Conservation (phyloP, 768 basidiomycete genomes). For the Boletales sp. region DNA sequence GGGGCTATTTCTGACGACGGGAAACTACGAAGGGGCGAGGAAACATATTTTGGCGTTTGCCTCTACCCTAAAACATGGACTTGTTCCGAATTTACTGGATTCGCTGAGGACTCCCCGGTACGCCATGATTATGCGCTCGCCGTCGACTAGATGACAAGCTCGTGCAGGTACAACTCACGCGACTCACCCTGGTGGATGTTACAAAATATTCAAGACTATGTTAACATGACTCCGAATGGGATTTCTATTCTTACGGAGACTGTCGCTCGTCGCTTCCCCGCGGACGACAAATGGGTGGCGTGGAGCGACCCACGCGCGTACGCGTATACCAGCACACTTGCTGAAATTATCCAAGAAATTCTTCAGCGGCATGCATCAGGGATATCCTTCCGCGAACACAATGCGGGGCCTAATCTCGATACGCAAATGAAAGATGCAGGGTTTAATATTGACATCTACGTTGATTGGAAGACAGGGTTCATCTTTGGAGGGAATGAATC, state of each 20-base stretch:
- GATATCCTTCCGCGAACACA: conserved; percentile 92
- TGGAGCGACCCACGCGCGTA: conserved; percentile 89
- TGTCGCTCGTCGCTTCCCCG: conserved; percentile 91
- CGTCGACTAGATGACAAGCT: not conserved
- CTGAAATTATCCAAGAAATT: conserved; percentile 96
- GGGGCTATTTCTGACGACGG: conserved; percentile 91
- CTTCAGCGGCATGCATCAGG: conserved; percentile 91
- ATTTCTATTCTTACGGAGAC: conserved; percentile 71
- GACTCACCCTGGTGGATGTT: conserved; percentile 99
- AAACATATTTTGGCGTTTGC: conserved; percentile 92
- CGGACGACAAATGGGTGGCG: conserved; percentile 88
- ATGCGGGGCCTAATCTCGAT: conserved; percentile 95
- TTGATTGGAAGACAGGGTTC: conserved; percentile 96
- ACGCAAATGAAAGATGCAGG: conserved; percentile 93
- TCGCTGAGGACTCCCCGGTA: conserved; percentile 82
- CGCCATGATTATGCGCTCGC: conserved; percentile 10
- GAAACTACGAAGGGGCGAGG: conserved; percentile 80
- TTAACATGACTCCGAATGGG: conserved; percentile 79
- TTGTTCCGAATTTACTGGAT: conserved; percentile 95
- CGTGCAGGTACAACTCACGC: conserved; percentile 82
- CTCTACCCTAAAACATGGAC: conserved; percentile 89
- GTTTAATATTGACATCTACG: conserved; percentile 88
- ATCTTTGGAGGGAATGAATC: conserved; percentile 80
- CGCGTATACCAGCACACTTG: conserved; percentile 73
- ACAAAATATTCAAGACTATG: conserved; percentile 97